These are phyloP conservation scores for Scutellaria minor DNA, from an alignment of 257 asterid species.

Conservation along the genomic window DNA sequence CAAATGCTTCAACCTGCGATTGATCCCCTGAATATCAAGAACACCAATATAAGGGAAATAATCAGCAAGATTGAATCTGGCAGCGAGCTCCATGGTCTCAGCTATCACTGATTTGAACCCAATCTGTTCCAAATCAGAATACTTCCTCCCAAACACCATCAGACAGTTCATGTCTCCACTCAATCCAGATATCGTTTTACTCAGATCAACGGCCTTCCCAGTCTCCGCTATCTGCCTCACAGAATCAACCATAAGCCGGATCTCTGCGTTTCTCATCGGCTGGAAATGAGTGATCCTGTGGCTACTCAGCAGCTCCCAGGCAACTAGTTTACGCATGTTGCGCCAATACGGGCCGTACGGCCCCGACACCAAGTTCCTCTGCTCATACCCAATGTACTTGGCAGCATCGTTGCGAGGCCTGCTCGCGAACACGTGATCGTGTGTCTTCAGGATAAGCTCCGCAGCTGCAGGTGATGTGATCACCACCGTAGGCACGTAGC, in stretches of 20 bases:
- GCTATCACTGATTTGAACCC: constrained; percentile 34
- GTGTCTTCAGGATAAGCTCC: constrained; percentile 35
- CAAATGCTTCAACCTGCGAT: constrained; percentile 27
- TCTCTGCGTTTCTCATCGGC: constrained; percentile 40
- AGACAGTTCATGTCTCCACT: constrained; percentile 37
- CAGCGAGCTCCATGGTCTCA: constrained; percentile 15
- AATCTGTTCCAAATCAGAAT: constrained; percentile 28
- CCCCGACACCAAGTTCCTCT: constrained; percentile 17
- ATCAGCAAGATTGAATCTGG: constrained; percentile 37
- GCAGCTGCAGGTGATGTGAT: constrained; percentile 34
- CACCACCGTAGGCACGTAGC: constrained; percentile 11
- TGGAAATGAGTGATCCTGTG: constrained; percentile 24
- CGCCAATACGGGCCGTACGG: constrained; percentile 46
- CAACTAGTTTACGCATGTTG: constrained; percentile 37
- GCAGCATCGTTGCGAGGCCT: constrained; percentile 4
- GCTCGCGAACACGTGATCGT: constrained; percentile 36
- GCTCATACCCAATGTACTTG: background rate
- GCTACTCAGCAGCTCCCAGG: constrained; percentile 38
- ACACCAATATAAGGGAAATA: constrained; percentile 38
- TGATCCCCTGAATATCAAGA: constrained; percentile 45
- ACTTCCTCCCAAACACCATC: constrained; percentile 46
- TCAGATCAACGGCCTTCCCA: constrained; percentile 31
- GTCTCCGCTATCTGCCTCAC: constrained; percentile 22
- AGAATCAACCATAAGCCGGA: constrained; percentile 18
- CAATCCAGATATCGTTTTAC: constrained; percentile 2